phyloP scores from a whole-genome alignment of 2,329 filamentous ascomycete species.

The Penicillium hesseltinei region DNA sequence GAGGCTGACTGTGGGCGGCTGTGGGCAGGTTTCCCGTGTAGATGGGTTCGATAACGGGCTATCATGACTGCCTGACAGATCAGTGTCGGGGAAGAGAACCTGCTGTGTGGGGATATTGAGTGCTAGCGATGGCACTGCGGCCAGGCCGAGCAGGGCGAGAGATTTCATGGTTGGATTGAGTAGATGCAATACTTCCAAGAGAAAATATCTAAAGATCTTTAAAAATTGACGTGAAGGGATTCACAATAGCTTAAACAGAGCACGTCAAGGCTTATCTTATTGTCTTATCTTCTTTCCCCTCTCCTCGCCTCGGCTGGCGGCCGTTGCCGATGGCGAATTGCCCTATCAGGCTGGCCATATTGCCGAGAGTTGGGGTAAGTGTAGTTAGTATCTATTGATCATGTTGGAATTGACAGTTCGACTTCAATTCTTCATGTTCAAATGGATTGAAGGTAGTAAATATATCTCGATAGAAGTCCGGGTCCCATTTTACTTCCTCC shows the following conservation, averaged over 20 bases:
- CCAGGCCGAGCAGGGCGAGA: constrained; percentile 17
- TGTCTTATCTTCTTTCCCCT: constrained; percentile 25
- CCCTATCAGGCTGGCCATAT: constrained; percentile 11
- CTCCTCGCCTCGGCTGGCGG: constrained; percentile 16
- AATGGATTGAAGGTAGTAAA: neutral
- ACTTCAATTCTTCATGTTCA: neutral
- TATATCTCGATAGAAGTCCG: neutral
- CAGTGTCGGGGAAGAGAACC: constrained; percentile 19
- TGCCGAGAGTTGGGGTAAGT: constrained; percentile 19
- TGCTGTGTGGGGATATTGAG: constrained; percentile 29
- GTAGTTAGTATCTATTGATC: neutral
- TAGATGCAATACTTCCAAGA: neutral
- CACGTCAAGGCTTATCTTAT: constrained; percentile 16
- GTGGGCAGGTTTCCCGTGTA: constrained; percentile 27
- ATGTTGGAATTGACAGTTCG: neutral
- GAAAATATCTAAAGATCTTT: neutral
- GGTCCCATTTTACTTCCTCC: neutral
- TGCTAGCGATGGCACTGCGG: constrained; percentile 20
- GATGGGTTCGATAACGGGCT: constrained; percentile 6
- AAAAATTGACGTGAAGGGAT: neutral
- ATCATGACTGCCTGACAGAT: neutral
- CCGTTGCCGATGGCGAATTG: constrained; percentile 15
- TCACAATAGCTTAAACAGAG: neutral
- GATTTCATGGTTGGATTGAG: constrained; percentile 16
- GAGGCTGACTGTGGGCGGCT: constrained; percentile 27